Percentiles rank a stretch among this genome's conserved stretches.
These are phyloP conservation scores for Boletellus emodensis DNA, from an alignment of 768 basidiomycete genomes.

Conservation along the genomic window DNA sequence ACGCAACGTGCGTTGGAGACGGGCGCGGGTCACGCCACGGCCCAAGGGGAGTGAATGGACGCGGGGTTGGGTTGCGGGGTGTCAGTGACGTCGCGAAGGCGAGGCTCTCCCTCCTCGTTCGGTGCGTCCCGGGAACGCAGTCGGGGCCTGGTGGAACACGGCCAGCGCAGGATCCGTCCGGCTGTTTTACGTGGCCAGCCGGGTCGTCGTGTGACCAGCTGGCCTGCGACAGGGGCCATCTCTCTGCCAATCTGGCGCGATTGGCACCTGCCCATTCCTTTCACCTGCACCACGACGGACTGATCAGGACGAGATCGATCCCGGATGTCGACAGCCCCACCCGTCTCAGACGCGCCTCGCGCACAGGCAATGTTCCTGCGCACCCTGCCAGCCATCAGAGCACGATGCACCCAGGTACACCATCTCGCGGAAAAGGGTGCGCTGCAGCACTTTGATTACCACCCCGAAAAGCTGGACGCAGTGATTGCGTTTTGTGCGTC, in stretches of 20 bases:
- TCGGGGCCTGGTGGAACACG: too few species aligned
- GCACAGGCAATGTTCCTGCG: conserved; percentile 62
- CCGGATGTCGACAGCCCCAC: conserved; percentile 1
- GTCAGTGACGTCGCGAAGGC: too few species aligned
- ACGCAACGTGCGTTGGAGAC: too few species aligned
- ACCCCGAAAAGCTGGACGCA: conserved; percentile 66
- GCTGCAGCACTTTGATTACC: conserved; percentile 83
- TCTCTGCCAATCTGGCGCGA: not conserved
- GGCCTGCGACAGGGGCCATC: not conserved
- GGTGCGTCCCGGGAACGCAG: too few species aligned
- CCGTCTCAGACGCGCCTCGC: conserved; percentile 10
- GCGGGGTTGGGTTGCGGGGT: too few species aligned
- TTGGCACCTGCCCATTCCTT: too few species aligned
- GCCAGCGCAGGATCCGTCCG: conserved; percentile 1
- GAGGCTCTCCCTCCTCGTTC: too few species aligned
- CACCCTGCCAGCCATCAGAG: conserved; percentile 85
- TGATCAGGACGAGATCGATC: not conserved
- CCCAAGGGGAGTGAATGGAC: too few species aligned
- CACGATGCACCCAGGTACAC: conserved; percentile 76
- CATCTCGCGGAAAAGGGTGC: conserved; percentile 70
- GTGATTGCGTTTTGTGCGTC: conserved; percentile 71
- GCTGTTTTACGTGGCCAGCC: too few species aligned
- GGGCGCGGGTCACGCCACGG: too few species aligned
- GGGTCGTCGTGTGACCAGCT: not conserved
- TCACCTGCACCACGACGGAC: too few species aligned